These are phyloP conservation scores for Clathrospora elynae DNA, from an alignment of 2,329 filamentous ascomycete species.

Conservation along the genomic window DNA sequence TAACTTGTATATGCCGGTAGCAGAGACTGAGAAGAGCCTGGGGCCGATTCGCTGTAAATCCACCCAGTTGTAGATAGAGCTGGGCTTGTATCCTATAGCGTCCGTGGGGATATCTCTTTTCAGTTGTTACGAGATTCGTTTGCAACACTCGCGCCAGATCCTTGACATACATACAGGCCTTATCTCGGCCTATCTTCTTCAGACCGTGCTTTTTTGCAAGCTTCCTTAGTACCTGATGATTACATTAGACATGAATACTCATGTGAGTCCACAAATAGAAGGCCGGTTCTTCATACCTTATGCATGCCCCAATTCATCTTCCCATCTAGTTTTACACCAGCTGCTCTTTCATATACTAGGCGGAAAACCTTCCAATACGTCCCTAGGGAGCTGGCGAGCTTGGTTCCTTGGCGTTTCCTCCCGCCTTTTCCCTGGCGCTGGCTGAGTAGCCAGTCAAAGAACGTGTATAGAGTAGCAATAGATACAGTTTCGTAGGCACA, in stretches of 20 bases:
- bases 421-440: conserved; percentile 11
- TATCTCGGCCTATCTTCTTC: conserved; percentile 18
- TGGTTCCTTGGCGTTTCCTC: conserved; percentile 20
- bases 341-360: conserved; percentile 23
- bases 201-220: conserved; percentile 24
- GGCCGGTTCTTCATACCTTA: conserved; percentile 8
- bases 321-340: conserved; percentile 15
- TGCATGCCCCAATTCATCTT: conserved; percentile 19
- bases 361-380: conserved; percentile 25
- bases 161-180: conserved; percentile 15
- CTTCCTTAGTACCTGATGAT: conserved; percentile 19
- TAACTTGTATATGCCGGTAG: conserved; percentile 9
- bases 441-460: conserved; percentile 24
- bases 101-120: conserved; percentile 4
- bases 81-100: conserved; percentile 4
- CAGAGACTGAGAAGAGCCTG: conserved; percentile 5
- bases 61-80: conserved; percentile 3
- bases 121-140: neutral
- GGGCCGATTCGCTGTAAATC: conserved; percentile 2
- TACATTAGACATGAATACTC: conserved; percentile 11
- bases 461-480: conserved; percentile 16
- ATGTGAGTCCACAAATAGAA: neutral
- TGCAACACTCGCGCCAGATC: neutral
- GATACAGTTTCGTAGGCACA: conserved; percentile 13
- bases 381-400: conserved; percentile 17